Conservation (phyloP, 139 green algal species). For the Chlamydomonas incerta region DNA sequence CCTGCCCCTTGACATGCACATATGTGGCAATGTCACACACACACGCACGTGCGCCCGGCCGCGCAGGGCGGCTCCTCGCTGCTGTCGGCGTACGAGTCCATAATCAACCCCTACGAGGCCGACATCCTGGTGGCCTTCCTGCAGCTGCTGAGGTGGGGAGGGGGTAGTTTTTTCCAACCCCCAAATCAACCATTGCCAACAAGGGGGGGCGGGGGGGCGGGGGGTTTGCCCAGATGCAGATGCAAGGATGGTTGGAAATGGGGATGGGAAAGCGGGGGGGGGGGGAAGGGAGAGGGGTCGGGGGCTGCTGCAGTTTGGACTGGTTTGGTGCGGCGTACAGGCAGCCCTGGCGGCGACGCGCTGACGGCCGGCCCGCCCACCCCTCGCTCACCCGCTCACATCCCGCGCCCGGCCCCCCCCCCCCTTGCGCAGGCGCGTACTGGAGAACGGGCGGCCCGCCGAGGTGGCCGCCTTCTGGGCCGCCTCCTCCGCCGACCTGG, state of each 20-base stretch:
- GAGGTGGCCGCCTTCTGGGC: constrained; percentile 51
- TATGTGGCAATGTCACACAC: too few species aligned
- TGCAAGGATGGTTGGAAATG: too few species aligned
- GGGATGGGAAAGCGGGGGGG: too few species aligned
- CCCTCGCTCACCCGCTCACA: too few species aligned
- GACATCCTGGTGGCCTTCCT: constrained; percentile 66
- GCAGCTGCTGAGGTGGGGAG: constrained; percentile 38
- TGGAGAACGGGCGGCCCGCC: constrained; percentile 11
- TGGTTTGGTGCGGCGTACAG: too few species aligned
- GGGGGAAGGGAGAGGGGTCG: too few species aligned
- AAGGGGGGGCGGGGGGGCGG: not conserved
- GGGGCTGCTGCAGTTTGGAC: too few species aligned
- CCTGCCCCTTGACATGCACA: too few species aligned
- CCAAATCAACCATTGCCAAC: not conserved
- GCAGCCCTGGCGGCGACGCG: too few species aligned
- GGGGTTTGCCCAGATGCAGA: too few species aligned
- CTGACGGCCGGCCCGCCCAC: too few species aligned
- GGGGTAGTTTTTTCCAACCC: not conserved
- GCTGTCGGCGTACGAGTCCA: constrained; percentile 35
- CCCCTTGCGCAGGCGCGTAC: not conserved
- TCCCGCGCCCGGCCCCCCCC: not conserved
- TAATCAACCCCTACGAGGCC: constrained; percentile 63
- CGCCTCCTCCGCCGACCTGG: constrained; percentile 48
- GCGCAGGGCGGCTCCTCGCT: not conserved
- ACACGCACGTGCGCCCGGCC: not conserved